Conservation (phyloP, 1,139 yeast species). For the Candida sp. region DNA sequence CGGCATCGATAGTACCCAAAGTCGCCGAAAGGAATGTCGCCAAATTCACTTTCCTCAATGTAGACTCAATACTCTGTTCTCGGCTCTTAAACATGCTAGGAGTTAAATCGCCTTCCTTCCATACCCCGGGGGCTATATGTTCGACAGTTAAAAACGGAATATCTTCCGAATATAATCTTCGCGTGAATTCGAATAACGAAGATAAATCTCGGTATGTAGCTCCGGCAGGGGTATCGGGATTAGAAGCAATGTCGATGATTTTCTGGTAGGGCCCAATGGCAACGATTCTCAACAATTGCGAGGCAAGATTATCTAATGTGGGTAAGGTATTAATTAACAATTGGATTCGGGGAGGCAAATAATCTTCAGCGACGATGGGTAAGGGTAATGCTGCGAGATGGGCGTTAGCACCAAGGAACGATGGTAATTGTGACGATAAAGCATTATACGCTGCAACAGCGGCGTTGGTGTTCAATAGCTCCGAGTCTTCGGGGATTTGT, state of each 20-base stretch:
- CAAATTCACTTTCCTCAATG: slow-evolving; percentile 78
- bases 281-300: slow-evolving; percentile 67
- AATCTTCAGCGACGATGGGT: slow-evolving; percentile 52
- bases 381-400: slow-evolving; percentile 59
- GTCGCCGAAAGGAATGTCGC: slow-evolving; percentile 87
- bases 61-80: slow-evolving; percentile 64
- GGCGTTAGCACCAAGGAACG: slow-evolving; percentile 42
- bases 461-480: slow-evolving; percentile 37
- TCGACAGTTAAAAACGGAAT: slow-evolving; percentile 66
- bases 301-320: slow-evolving; percentile 68
- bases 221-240: slow-evolving; percentile 69
- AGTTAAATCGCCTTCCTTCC: slow-evolving; percentile 61
- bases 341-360: slow-evolving; percentile 58
- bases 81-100: slow-evolving; percentile 56
- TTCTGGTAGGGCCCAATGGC: slow-evolving; percentile 73
- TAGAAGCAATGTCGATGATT: slow-evolving; percentile 67
- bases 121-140: slow-evolving; percentile 60
- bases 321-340: slow-evolving; percentile 65
- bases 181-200: slow-evolving; percentile 72
- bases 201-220: slow-evolving; percentile 72
- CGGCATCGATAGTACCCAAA: slow-evolving; percentile 79
- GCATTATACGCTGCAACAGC: slow-evolving; percentile 46
- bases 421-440: slow-evolving; percentile 36
- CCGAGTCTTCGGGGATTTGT: slow-evolving; percentile 39
- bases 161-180: slow-evolving; percentile 58